A percentile compares a stretch with the other conserved stretches of the same genome.
These are phyloP conservation scores for Chaetomium sp. DNA, from an alignment of 2,329 filamentous ascomycete species.

Conservation along the genomic window DNA sequence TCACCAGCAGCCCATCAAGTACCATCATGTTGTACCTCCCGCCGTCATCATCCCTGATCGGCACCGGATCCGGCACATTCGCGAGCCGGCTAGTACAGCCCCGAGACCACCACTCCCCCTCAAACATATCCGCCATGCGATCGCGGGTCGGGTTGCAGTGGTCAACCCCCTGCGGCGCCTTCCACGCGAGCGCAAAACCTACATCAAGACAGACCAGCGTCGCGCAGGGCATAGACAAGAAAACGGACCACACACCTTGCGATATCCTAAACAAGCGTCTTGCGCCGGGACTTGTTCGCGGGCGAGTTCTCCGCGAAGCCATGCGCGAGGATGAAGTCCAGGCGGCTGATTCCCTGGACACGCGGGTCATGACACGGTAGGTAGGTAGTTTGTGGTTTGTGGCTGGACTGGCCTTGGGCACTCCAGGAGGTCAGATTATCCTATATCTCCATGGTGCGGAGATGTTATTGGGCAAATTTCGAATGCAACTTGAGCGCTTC, in stretches of 20 bases:
- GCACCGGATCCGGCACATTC: conserved; percentile 41
- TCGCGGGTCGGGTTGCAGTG: conserved; percentile 36
- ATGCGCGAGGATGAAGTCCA: conserved; percentile 37
- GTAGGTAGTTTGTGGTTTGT: too few species aligned
- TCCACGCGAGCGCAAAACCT: conserved; percentile 36
- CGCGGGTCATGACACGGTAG: too few species aligned
- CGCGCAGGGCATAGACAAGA: too few species aligned
- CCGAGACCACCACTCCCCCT: conserved; percentile 39
- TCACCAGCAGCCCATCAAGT: conserved; percentile 43
- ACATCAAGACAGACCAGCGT: not conserved
- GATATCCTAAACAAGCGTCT: conserved; percentile 42
- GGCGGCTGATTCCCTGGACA: too few species aligned
- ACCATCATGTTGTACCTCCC: conserved; percentile 44
- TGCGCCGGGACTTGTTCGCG: conserved; percentile 40
- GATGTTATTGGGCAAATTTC: too few species aligned
- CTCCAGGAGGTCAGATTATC: too few species aligned
- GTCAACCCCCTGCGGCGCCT: conserved; percentile 38
- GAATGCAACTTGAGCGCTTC: too few species aligned
- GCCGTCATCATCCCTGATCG: conserved; percentile 39
- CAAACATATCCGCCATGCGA: conserved; percentile 35
- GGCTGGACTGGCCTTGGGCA: too few species aligned
- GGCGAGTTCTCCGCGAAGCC: conserved; percentile 41
- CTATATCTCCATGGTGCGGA: too few species aligned
- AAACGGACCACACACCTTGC: conserved; percentile 27
- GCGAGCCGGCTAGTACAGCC: conserved; percentile 46